Evolutionary conservation across 2,329 filamentous ascomycete species (phyloP).

Genomic region (Ophiostoma angusticollis): DNA sequence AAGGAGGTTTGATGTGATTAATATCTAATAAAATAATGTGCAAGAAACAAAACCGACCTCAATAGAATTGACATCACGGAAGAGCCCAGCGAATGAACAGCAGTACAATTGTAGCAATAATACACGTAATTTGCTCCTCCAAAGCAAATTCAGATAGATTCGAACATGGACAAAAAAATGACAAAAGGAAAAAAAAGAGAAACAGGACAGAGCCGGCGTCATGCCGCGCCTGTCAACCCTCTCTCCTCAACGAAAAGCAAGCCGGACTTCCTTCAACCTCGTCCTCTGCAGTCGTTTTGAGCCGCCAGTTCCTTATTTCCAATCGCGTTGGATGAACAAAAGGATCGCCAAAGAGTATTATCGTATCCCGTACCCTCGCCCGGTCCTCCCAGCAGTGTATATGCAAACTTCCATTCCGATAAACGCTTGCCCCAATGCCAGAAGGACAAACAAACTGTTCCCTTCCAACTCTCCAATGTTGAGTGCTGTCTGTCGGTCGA

Average conservation of each 20-base stretch:
- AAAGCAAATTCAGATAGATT: slow-evolving; percentile 8
- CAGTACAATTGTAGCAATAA: slow-evolving; percentile 39
- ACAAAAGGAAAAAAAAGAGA: not conserved
- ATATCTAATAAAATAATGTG: slow-evolving; percentile 1
- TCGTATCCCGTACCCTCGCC: slow-evolving; percentile 5
- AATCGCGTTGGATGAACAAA: not conserved
- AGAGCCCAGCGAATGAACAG: slow-evolving; percentile 17
- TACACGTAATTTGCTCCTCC: slow-evolving; percentile 29
- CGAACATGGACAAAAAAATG: slow-evolving; percentile 6
- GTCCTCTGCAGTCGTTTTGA: not conserved
- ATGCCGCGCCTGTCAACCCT: slow-evolving; percentile 8
- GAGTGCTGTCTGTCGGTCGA: no score
- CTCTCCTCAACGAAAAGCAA: slow-evolving; percentile 4
- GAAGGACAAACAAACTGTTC: not conserved
- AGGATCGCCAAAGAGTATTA: slow-evolving; percentile 4
- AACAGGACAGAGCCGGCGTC: slow-evolving; percentile 11
- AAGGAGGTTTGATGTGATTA: not conserved
- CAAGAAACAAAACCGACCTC: not conserved
- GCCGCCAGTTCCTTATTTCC: not conserved
- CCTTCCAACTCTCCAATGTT: no score
- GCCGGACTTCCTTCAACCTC: not conserved
- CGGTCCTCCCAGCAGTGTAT: not conserved
- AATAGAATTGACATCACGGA: slow-evolving; percentile 3
- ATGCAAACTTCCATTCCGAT: not conserved
- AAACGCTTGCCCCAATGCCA: not conserved